Percentiles rank a stretch among this genome's conserved stretches.
phyloP scores from a whole-genome alignment of 2,329 filamentous ascomycete genomes.

The Phyllosticta citriasiana region DNA sequence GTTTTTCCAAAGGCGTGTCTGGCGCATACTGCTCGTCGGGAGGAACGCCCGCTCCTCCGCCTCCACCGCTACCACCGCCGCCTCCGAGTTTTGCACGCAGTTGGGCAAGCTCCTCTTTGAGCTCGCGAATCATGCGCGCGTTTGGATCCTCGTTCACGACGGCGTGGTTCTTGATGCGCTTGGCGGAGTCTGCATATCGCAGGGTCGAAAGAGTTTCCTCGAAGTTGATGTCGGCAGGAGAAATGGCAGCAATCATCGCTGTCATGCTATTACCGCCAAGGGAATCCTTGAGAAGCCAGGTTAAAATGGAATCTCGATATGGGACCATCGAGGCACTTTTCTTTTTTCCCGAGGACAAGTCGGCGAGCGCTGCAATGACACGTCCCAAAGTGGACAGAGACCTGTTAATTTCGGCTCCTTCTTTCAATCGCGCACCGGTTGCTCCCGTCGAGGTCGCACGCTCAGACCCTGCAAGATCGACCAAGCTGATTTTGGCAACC shows the following conservation, averaged over 20 bases:
- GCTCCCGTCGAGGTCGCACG: constrained; percentile 94
- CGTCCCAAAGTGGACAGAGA: constrained; percentile 92
- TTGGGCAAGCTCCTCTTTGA: constrained; percentile 87
- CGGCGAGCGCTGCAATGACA: constrained; percentile 92
- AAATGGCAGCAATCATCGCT: constrained; percentile 98
- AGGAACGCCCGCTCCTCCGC: constrained; percentile 34
- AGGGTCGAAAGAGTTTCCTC: constrained; percentile 94
- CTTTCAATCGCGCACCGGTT: constrained; percentile 87
- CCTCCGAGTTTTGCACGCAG: constrained; percentile 70
- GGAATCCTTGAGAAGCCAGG: constrained; percentile 94
- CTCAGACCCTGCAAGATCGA: constrained; percentile 96
- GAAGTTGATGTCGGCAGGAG: constrained; percentile 96
- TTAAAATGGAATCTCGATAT: constrained; percentile 92
- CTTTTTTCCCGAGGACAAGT: constrained; percentile 77
- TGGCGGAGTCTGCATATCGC: constrained; percentile 92
- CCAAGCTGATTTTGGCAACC: constrained; percentile 93
- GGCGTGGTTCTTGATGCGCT: constrained; percentile 99
- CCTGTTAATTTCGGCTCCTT: constrained; percentile 96
- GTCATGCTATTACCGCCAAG: constrained; percentile 98
- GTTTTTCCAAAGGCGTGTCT: constrained; percentile 85
- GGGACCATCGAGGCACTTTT: constrained; percentile 74
- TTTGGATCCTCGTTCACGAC: constrained; percentile 99
- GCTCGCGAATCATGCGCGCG: constrained; percentile 93
- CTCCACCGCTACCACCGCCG: constrained; percentile 31
- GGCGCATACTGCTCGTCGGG: constrained; percentile 82